Evolutionary conservation across 768 basidiomycete species (phyloP), one percentile per base, ranked within the genome.

Genomic region (Suillus fuscotomentosus): DNA sequence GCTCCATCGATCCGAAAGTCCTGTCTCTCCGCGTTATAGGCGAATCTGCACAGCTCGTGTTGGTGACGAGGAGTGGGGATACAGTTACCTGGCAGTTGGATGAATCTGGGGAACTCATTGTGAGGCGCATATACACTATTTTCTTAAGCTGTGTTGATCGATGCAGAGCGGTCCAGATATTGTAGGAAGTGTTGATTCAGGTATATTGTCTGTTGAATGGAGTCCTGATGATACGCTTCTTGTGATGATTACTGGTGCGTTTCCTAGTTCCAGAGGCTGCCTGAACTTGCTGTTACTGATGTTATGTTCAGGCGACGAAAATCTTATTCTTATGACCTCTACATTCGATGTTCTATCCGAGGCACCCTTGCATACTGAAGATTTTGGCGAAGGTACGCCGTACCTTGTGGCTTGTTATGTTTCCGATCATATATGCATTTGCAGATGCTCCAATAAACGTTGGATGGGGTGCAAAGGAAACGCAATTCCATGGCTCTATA

Each of bases 391-490:
- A 84, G 94, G 93, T 55, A 0, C 3, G 54, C 22, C 61, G 53
- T 39, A 17, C 15, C 47, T 54, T 2, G 27, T 43, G 8, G 22
- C 34, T 53, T 54, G 65, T 41, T 6, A 8, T 20, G 22, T 20
- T 24, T 38, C 2, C 57, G 22, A 48, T 74, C 45, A 70, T 53
- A 59, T 65, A 38, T 69, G 54, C 45, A 43, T 54, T 38, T 64
- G 5, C 69, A 94, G 95, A 95, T 73, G 86, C 89, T 31, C 93
- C 92, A 3, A 94, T 98, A 70, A 94, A 96, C 70, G 94, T 98
- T 65, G 97, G 97, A 17, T 99, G 97, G 97, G 97, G 97, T 47
- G 92, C 92, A 2, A 97, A 96, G 72, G 84, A 92, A 73, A 99
- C 97, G 0, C 97, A 99, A 71, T 99, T 99, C 73, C 95, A 98